Conservation (phyloP, 192 early-diverging fungal species). For the Coemansia sp. region DNA sequence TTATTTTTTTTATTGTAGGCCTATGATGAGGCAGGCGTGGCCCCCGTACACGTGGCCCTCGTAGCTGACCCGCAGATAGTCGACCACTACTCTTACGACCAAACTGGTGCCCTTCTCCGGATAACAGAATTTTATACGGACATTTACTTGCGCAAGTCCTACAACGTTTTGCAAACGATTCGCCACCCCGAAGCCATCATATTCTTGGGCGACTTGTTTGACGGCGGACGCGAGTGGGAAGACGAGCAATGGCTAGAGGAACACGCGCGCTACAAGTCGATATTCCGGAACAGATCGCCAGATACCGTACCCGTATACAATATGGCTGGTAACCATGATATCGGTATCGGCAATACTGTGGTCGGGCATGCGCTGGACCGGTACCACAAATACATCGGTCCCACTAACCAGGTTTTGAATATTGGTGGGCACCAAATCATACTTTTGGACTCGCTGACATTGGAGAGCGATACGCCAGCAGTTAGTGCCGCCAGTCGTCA, state of each 20-base stretch:
- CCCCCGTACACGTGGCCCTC: slow-evolving; percentile 59
- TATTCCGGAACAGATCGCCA: slow-evolving; percentile 56
- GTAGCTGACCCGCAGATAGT: slow-evolving; percentile 94
- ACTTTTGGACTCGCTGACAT: slow-evolving; percentile 75
- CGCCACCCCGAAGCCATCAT: slow-evolving; percentile 67
- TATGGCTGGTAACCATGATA: slow-evolving; percentile 93
- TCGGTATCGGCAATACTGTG: slow-evolving; percentile 75
- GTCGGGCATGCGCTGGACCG: slow-evolving; percentile 39
- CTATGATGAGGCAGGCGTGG: not conserved
- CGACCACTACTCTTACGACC: slow-evolving; percentile 84
- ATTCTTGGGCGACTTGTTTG: slow-evolving; percentile 87
- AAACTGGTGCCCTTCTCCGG: slow-evolving; percentile 61
- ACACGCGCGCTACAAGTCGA: slow-evolving; percentile 55
- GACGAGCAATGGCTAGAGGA: slow-evolving; percentile 63
- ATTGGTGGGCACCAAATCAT: slow-evolving; percentile 68
- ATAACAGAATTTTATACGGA: slow-evolving; percentile 82
- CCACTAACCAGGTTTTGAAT: slow-evolving; percentile 57
- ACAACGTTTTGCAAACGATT: slow-evolving; percentile 58
- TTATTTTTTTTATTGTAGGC: not conserved
- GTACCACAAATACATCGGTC: slow-evolving; percentile 59
- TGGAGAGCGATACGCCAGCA: slow-evolving; percentile 43
- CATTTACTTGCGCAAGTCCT: slow-evolving; percentile 83
- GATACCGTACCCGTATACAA: slow-evolving; percentile 44
- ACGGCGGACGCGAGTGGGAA: slow-evolving; percentile 67
- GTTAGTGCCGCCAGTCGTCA: slow-evolving; percentile 15